Percentiles rank a stretch among this genome's conserved stretches.
These are phyloP conservation scores for Daldinia bambusicola DNA, from an alignment of 495 filamentous ascomycete genomes.

Conservation along the genomic window DNA sequence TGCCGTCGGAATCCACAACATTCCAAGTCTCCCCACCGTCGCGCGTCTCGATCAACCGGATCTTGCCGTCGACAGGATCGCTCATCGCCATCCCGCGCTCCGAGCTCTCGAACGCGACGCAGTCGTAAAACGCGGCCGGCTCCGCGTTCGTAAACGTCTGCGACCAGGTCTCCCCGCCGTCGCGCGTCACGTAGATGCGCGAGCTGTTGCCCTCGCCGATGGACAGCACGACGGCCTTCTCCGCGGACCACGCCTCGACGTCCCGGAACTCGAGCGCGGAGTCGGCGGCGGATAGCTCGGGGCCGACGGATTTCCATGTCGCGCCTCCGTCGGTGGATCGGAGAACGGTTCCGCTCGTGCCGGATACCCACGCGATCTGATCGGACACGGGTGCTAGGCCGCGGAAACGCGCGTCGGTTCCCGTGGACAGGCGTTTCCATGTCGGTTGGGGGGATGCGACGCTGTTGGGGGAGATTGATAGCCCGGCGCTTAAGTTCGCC, in stretches of 20 bases:
- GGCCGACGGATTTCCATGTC: slow-evolving; percentile 40
- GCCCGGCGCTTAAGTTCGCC: background rate
- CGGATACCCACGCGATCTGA: slow-evolving; percentile 33
- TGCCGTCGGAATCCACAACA: slow-evolving; percentile 9
- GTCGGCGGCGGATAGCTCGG: slow-evolving; percentile 8
- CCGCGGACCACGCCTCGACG: slow-evolving; percentile 37
- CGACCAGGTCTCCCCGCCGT: slow-evolving; percentile 33
- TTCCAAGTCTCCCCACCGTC: slow-evolving; percentile 36
- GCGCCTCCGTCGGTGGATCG: slow-evolving; percentile 32
- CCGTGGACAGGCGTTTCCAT: slow-evolving; percentile 27
- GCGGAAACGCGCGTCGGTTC: slow-evolving; percentile 32
- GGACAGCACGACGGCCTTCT: slow-evolving; percentile 40
- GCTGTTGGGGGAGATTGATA: background rate
- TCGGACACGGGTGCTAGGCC: slow-evolving; percentile 34
- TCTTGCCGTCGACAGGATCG: slow-evolving; percentile 39
- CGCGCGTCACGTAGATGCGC: slow-evolving; percentile 36
- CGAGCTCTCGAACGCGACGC: slow-evolving; percentile 35
- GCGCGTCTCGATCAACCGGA: slow-evolving; percentile 36
- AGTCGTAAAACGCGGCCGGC: slow-evolving; percentile 39
- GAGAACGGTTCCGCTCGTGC: slow-evolving; percentile 34
- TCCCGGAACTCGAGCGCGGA: slow-evolving; percentile 41
- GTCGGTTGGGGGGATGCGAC: slow-evolving; percentile 6
- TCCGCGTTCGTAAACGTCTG: slow-evolving; percentile 35
- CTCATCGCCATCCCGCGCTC: slow-evolving; percentile 40
- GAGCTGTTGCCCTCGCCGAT: slow-evolving; percentile 69